A percentile compares a stretch with the other conserved stretches of the same genome.
phyloP scores from a whole-genome alignment of 2,329 filamentous ascomycete species.

The Aschersonia sp. region DNA sequence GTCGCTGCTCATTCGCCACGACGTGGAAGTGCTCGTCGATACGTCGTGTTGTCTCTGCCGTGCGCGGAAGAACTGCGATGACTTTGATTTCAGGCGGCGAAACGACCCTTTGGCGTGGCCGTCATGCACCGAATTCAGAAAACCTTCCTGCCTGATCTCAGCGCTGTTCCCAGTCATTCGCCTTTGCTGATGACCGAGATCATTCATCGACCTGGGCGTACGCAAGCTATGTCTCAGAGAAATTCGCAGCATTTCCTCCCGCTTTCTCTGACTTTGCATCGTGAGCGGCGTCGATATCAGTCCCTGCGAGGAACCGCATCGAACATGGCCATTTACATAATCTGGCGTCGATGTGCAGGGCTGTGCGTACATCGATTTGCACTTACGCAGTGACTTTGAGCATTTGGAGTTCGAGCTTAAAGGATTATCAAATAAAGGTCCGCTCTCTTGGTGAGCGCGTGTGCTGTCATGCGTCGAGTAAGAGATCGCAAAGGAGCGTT shows the following conservation, averaged over 20 bases:
- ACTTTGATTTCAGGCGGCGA: slow-evolving; percentile 20
- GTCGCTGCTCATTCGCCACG: slow-evolving; percentile 32
- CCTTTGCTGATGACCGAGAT: slow-evolving; percentile 16
- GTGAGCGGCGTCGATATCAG: slow-evolving; percentile 3
- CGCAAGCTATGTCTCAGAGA: slow-evolving; percentile 15
- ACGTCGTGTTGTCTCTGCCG: slow-evolving; percentile 19
- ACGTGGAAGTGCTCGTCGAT: slow-evolving; percentile 27
- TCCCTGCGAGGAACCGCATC: slow-evolving; percentile 3
- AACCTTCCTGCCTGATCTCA: slow-evolving; percentile 7
- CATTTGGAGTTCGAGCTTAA: slow-evolving; percentile 11
- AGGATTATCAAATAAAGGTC: neutral
- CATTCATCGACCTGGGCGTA: slow-evolving; percentile 40
- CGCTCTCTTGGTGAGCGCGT: neutral
- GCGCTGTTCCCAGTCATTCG: neutral
- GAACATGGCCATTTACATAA: neutral
- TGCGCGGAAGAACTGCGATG: slow-evolving; percentile 29
- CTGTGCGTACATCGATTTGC: slow-evolving; percentile 36
- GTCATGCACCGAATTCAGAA: slow-evolving; percentile 21
- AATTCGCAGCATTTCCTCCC: slow-evolving; percentile 12
- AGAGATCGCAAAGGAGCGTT: too few relatives aligned
- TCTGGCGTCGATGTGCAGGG: slow-evolving; percentile 9
- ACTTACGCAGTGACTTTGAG: slow-evolving; percentile 35
- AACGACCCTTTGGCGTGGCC: slow-evolving; percentile 19
- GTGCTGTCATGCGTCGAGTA: too few relatives aligned
- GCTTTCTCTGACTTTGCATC: slow-evolving; percentile 8